Evolutionary conservation across 306 rosid genomes (phyloP), one percentile per base, ranked within the genome.

Genomic region (Quercus wislizeni): DNA sequence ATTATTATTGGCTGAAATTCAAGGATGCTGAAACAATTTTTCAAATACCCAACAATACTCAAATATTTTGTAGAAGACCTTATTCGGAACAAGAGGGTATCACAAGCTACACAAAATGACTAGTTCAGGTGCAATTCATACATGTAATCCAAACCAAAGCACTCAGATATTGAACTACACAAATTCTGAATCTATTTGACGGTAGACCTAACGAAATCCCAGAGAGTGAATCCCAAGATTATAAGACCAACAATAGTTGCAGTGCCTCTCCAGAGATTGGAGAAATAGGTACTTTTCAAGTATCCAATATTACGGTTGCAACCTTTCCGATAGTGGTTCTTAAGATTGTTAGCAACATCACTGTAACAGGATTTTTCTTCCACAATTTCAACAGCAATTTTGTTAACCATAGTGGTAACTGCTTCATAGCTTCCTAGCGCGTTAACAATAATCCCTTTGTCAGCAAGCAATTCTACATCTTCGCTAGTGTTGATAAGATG

Each of bases 201-300:
- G 2, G 5, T n/a, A 17, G 61, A 3, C 23, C 6, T 57, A 57
- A 63, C 6, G 20, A 28, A 25, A 63, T 1, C 13, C 77, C 77
- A 74, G 15, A 75, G 10, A 35, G 78, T 75, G 9, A 75, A 64
- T 31, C 33, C 13, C 6, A 78, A n/a, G 14, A 85, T 64, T 11
- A 74, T 1, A 15, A 74, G 3, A 59, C 83, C 88, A 19, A 85
- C 28, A 7, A 81, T 0, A 30, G 83, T 81, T 30, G 81, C 75
- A 41, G 83, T 81, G 5, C 76, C 76, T 1, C 83, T 81, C 79
- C 85, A 85, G 5, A 81, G 69, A 63, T 85, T 81, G 21, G 33
- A 68, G 75, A 85, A 81, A 30, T 85, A 85, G 9, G 75, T 81
- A 9, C 73, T 80, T 20, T 23, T 85, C 31, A 78, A 9, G 0